Base-by-base conservation (phyloP, 768 basidiomycete species). In the Suillus tomentosus region DNA sequence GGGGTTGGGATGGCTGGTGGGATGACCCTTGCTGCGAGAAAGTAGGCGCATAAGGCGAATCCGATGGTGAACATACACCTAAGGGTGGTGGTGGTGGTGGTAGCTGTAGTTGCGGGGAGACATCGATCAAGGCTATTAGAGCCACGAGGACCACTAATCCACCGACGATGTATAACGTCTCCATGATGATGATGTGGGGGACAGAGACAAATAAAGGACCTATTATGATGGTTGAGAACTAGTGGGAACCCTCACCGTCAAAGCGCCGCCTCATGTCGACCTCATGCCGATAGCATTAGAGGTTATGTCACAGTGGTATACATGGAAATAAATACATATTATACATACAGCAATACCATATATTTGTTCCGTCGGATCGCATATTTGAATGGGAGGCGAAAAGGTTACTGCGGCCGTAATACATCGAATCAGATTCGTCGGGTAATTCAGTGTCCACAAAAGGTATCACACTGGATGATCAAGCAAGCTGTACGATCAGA, bases 401-500 rank as follows among this genome's bases (percentile, higher is more conserved):
- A 6, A 19, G 11, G 19, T 9, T 40, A 40, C 27, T 14, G 5
- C 22, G 31, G 19, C 31, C 53, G 53, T 2, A 40, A 15, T 5
- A 24, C 15, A 40, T 57, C 10, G 5, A 6, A n/a, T 54, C 24
- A 57, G 10, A 11, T 40, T 15, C 56, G 24, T 39, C 37, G 14
- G 36, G n/a, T 56, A n/a, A 22, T 57, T 27, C 39, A 40, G 14
- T 37, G n/a, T 5, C 15, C 36, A 37, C 36, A 56, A 37, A 56
- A 37, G 34, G 54, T 14, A 22, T 15, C 37, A 14, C 37, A 57
- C 15, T 40, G 37, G 37, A 24, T 57, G 15, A 42, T 63, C 67
- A 76, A 60, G 53, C 43, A 54, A 75, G 37, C 34, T 86, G 84
- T 2, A 95, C 94, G 60, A 96, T 79, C 14, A 99, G 81, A 1